phyloP scores from a whole-genome alignment of 2,329 filamentous ascomycete genomes.

The Colletotrichum spinosum region DNA sequence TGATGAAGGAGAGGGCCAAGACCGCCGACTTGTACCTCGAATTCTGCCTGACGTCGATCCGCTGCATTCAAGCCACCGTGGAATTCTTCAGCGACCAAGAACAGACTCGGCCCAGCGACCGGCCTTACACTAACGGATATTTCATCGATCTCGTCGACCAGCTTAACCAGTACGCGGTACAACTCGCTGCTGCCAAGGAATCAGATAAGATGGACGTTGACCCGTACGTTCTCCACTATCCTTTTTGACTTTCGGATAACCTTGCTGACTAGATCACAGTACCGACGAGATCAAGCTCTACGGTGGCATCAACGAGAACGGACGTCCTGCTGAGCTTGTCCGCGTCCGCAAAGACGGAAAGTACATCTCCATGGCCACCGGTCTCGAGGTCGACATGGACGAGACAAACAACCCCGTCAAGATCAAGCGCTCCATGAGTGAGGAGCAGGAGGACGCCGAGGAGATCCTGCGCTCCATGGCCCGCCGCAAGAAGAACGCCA shows the following conservation, averaged over 20 bases:
- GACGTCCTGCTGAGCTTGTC: conserved; percentile 85
- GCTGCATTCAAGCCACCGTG: conserved; percentile 90
- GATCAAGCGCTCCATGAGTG: conserved; percentile 75
- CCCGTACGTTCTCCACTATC: conserved; percentile 58
- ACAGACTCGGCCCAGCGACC: conserved; percentile 84
- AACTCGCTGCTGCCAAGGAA: conserved; percentile 81
- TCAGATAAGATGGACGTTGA: conserved; percentile 71
- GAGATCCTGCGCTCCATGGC: conserved; percentile 93
- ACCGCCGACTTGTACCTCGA: conserved; percentile 78
- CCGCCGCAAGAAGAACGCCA: conserved; percentile 92
- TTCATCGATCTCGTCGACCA: conserved; percentile 97
- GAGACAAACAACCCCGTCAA: conserved; percentile 60
- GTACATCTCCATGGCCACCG: conserved; percentile 80
- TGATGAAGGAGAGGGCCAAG: conserved; percentile 83
- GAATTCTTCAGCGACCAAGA: conserved; percentile 88
- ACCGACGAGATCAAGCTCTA: conserved; percentile 81
- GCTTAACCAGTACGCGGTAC: conserved; percentile 88
- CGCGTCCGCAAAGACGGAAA: conserved; percentile 85
- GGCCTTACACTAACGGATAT: conserved; percentile 94
- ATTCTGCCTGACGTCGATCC: conserved; percentile 91
- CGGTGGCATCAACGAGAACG: conserved; percentile 84
- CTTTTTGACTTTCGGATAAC: background rate
- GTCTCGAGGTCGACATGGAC: conserved; percentile 70
- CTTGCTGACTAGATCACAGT: conserved; percentile 42
- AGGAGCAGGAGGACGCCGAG: conserved; percentile 82